Percentiles rank a stretch among this genome's conserved stretches.
Conservation (phyloP, 2,329 filamentous ascomycete species). For the Arthrobotrys sinensis region DNA sequence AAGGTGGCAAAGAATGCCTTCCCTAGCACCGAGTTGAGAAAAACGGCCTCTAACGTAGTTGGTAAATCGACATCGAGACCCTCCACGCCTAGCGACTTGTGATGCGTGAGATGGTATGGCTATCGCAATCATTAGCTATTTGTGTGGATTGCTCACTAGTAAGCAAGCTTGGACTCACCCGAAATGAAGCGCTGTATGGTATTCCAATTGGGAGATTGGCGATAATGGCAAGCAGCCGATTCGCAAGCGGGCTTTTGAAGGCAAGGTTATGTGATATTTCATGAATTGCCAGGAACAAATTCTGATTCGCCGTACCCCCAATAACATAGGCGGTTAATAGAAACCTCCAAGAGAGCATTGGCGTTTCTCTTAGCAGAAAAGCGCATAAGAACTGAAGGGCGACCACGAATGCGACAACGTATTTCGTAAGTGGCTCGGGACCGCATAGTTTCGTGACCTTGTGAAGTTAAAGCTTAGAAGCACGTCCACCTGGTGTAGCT, state of each 20-base stretch:
- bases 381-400: slow-evolving; percentile 83
- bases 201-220: slow-evolving; percentile 96
- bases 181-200: slow-evolving; percentile 95
- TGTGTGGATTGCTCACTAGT: background rate
- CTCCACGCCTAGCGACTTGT: slow-evolving; percentile 97
- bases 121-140: slow-evolving; percentile 66
- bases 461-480: slow-evolving; percentile 33
- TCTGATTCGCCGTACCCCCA: slow-evolving; percentile 96
- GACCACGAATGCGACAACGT: slow-evolving; percentile 87
- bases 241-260: slow-evolving; percentile 83
- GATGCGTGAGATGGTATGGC: slow-evolving; percentile 98
- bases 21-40: slow-evolving; percentile 93
- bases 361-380: slow-evolving; percentile 80
- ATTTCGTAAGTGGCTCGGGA: slow-evolving; percentile 95
- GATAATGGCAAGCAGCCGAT: slow-evolving; percentile 89
- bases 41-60: slow-evolving; percentile 88
- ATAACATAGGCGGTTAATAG: slow-evolving; percentile 90
- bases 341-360: slow-evolving; percentile 87
- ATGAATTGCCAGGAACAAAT: slow-evolving; percentile 97
- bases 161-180: slow-evolving; percentile 72
- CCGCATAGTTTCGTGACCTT: slow-evolving; percentile 95
- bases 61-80: slow-evolving; percentile 96
- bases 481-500: slow-evolving; percentile 46
- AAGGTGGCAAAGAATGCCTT: slow-evolving; percentile 99
- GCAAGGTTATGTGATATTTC: slow-evolving; percentile 99